Percentiles rank a stretch among this genome's conserved stretches.
These are phyloP conservation scores for Mucor sp. DNA, from an alignment of 371 early-diverging fungal genomes.

Conservation along the genomic window DNA sequence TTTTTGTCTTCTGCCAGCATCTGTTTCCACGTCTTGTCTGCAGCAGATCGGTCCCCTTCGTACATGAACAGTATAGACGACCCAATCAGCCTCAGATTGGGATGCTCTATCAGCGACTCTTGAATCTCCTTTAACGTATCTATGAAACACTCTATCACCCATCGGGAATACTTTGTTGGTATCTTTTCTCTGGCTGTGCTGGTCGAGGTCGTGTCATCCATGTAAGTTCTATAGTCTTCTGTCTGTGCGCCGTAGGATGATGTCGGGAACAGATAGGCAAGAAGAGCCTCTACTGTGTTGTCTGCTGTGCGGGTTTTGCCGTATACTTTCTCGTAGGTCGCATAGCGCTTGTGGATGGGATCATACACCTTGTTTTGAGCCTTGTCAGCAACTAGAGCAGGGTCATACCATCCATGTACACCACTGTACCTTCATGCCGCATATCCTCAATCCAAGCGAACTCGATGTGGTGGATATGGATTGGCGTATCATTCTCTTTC, in stretches of 20 bases:
- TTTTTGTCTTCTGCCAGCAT: slow-evolving; percentile 43
- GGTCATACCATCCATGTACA: no score
- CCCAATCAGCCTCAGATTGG: slow-evolving; percentile 61
- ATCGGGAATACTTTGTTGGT: slow-evolving; percentile 42
- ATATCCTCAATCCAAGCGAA: slow-evolving; percentile 59
- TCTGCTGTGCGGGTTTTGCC: slow-evolving; percentile 48
- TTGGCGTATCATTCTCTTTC: slow-evolving; percentile 55
- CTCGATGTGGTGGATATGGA: slow-evolving; percentile 63
- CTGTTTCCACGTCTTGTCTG: slow-evolving; percentile 46
- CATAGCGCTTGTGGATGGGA: slow-evolving; percentile 37
- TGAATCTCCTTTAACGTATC: slow-evolving; percentile 59
- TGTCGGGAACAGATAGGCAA: slow-evolving; percentile 49
- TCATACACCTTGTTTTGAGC: slow-evolving; percentile 38
- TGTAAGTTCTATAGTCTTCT: slow-evolving; percentile 12
- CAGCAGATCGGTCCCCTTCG: slow-evolving; percentile 64
- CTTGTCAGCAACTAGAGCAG: neutral
- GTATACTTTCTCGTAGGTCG: slow-evolving; percentile 44
- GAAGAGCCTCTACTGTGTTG: slow-evolving; percentile 46
- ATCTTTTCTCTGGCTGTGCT: slow-evolving; percentile 4
- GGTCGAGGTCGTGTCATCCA: slow-evolving; percentile 4
- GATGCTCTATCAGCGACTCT: slow-evolving; percentile 39
- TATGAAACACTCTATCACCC: slow-evolving; percentile 65
- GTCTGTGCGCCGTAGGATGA: slow-evolving; percentile 31
- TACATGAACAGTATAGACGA: slow-evolving; percentile 74
- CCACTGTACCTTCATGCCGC: slow-evolving; percentile 62